phyloP scores from a whole-genome alignment of 1,139 yeast genomes.

The Nakaseomyces sp. region DNA sequence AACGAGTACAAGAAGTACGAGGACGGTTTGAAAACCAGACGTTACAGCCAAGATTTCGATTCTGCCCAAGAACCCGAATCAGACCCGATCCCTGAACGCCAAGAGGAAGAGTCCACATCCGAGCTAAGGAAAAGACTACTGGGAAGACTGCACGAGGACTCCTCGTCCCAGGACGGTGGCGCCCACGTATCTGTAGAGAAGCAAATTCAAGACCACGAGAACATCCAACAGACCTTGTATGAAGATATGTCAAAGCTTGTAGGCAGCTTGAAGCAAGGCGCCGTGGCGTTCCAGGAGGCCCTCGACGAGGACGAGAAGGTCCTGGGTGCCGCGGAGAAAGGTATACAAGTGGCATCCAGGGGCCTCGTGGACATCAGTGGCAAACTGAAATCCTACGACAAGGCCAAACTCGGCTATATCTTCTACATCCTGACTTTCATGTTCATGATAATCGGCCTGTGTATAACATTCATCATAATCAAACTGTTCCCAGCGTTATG shows the following conservation, averaged over 20 bases:
- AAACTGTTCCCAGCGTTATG: slow-evolving; percentile 35
- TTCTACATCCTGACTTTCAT: slow-evolving; percentile 28
- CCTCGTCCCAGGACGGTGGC: slow-evolving; percentile 10
- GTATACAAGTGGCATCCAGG: slow-evolving; percentile 32
- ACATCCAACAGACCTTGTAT: slow-evolving; percentile 31
- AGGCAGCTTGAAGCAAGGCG: slow-evolving; percentile 32
- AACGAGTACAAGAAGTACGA: slow-evolving; percentile 16
- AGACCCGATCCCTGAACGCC: slow-evolving; percentile 4
- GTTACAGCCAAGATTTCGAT: slow-evolving; percentile 29
- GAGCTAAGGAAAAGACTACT: slow-evolving; percentile 30
- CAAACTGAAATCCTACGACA: slow-evolving; percentile 29
- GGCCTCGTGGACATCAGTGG: slow-evolving; percentile 28
- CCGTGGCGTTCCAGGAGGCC: slow-evolving; percentile 34
- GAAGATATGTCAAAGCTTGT: slow-evolving; percentile 34
- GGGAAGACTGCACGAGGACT: slow-evolving; percentile 14
- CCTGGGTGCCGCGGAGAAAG: slow-evolving; percentile 35
- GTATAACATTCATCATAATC: slow-evolving; percentile 31
- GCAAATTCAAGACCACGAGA: slow-evolving; percentile 32
- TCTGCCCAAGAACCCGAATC: slow-evolving; percentile 9
- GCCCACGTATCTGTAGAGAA: slow-evolving; percentile 25
- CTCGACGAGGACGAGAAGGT: slow-evolving; percentile 33
- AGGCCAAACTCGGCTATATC: slow-evolving; percentile 29
- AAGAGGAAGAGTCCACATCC: slow-evolving; percentile 23
- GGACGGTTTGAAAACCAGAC: slow-evolving; percentile 14
- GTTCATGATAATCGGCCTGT: slow-evolving; percentile 26